Conservation (phyloP, 2,329 filamentous ascomycete species). For the Pestalotiopsis sp. region DNA sequence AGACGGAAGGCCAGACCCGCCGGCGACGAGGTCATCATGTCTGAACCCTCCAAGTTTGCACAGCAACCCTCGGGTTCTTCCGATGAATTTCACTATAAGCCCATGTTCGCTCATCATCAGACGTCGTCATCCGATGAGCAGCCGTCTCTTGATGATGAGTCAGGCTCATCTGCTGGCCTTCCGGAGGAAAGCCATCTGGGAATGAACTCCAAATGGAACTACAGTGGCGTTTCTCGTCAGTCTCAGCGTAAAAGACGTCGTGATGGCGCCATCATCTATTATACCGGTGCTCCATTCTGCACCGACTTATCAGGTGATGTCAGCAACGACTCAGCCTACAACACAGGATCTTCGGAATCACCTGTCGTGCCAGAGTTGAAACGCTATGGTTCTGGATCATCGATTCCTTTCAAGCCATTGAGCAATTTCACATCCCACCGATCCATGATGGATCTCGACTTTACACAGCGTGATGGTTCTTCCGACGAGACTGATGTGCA, state of each 20-base stretch:
- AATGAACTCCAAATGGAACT: slow-evolving; percentile 46
- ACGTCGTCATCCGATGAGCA: slow-evolving; percentile 47
- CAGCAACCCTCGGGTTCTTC: slow-evolving; percentile 39
- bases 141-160: slow-evolving; percentile 48
- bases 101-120: slow-evolving; percentile 56
- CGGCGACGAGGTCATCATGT: slow-evolving; percentile 36
- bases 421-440: slow-evolving; percentile 38
- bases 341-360: slow-evolving; percentile 43
- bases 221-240: slow-evolving; percentile 47
- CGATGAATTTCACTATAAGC: slow-evolving; percentile 64
- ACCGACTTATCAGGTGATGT: slow-evolving; percentile 76
- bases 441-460: slow-evolving; percentile 27
- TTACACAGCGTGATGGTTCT: slow-evolving; percentile 33
- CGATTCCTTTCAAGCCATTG: slow-evolving; percentile 51
- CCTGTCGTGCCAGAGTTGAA: slow-evolving; percentile 27
- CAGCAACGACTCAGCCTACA: slow-evolving; percentile 46
- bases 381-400: slow-evolving; percentile 51
- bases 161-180: slow-evolving; percentile 49
- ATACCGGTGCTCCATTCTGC: slow-evolving; percentile 78
- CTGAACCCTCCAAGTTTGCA: slow-evolving; percentile 43
- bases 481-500: slow-evolving; percentile 34
- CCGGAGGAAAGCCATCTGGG: slow-evolving; percentile 52
- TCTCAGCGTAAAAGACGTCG: slow-evolving; percentile 56
- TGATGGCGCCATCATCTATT: slow-evolving; percentile 82
- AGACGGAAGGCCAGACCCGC: slow-evolving; percentile 44